Evolutionary conservation across 1,284 basidiomycete genomes (phyloP), one percentile per base, ranked within the genome.

Genomic region (Hymenochaete sp.): DNA sequence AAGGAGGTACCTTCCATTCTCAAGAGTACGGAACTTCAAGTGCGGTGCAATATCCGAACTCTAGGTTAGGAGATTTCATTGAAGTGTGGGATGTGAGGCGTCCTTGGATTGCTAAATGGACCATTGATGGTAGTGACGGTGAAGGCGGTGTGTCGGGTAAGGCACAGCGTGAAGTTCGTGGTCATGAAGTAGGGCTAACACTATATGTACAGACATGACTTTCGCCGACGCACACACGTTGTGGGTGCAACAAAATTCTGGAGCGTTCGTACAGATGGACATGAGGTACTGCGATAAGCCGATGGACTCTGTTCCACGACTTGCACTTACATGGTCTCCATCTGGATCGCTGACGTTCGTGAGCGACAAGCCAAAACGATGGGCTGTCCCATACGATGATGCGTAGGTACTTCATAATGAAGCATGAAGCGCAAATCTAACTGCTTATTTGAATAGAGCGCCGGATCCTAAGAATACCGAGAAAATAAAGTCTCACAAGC

Each of bases 31-130:
- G n/a, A n/a, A n/a, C n/a, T n/a, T n/a, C n/a, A 58, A 58, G 38
- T 58, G 64, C 52, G 40, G 63, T 47, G 41, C 26, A 22, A 16
- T 21, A 21, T 14, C 14, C 26, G 21, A 35, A 32, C 31, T 19
- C 32, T 27, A 39, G 35, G 33, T 65, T 59, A 3, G 73, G 75
- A 1, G 80, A 85, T 56, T 64, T 73, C 0, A 70, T 92, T 18
- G 88, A 93, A 57, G 79, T 93, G 14, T 93, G 90, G 90, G 90
- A 93, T 58, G 86, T 89, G 1, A 70, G 89, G 31, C 68, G 89
- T 28, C 76, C 79, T 3, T 84, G 84, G 70, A 71, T 93, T 37
- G 79, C 85, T 4, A 93, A 93, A 61, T 93, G 90, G 77, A 71
- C 75, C 1, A 69, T 92, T 4, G 70, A 68, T 16, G 75, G 75